Conservation (phyloP, 805 yeast genomes). For the Candida golubevii region DNA sequence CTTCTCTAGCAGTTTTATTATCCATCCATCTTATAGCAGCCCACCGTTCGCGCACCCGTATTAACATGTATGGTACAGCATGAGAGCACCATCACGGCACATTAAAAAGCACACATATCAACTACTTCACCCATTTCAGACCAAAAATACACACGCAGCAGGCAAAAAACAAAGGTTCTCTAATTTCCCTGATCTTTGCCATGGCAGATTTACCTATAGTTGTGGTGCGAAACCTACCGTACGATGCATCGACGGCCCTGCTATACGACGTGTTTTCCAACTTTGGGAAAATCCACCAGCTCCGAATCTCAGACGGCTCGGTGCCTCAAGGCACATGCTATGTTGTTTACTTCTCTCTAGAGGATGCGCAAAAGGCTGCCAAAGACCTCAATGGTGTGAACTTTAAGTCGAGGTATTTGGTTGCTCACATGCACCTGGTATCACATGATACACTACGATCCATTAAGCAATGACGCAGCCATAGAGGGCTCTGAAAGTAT, state of each 20-base stretch:
- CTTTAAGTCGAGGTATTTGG: slow-evolving; percentile 54
- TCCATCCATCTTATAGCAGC: too few relatives aligned
- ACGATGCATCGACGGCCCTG: slow-evolving; percentile 40
- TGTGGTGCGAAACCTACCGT: slow-evolving; percentile 56
- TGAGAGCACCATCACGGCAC: too few relatives aligned
- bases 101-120: too few relatives aligned
- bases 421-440: slow-evolving; percentile 45
- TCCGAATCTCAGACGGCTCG: slow-evolving; percentile 35
- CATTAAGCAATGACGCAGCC: background rate
- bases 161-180: too few relatives aligned
- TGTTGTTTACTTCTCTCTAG: slow-evolving; percentile 47
- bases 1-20: too few relatives aligned
- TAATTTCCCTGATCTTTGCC: background rate
- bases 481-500: too few relatives aligned
- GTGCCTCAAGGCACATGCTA: slow-evolving; percentile 44
- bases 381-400: slow-evolving; percentile 58
- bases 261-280: slow-evolving; percentile 50
- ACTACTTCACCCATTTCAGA: too few relatives aligned
- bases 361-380: slow-evolving; percentile 47
- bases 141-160: too few relatives aligned
- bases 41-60: too few relatives aligned
- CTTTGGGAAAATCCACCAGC: slow-evolving; percentile 54
- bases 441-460: slow-evolving; percentile 23
- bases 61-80: too few relatives aligned
- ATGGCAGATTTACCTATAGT: slow-evolving; percentile 41